Percentiles rank a stretch among this genome's conserved stretches.
phyloP scores from a whole-genome alignment of 192 early-diverging fungal species.

The Coemansia javaensis region DNA sequence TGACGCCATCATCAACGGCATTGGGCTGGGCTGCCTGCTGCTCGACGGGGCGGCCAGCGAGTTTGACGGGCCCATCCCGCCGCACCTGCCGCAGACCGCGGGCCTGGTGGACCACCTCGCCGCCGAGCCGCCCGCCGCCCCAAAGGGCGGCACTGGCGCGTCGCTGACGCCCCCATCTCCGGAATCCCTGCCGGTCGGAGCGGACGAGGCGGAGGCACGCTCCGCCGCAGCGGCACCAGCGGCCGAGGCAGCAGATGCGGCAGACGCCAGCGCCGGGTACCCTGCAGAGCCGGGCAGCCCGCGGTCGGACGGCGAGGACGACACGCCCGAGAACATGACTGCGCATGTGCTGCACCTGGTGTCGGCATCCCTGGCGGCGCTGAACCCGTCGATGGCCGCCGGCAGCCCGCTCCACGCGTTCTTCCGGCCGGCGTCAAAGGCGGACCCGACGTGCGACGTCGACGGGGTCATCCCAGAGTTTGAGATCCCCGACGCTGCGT shows the following conservation, averaged over 20 bases:
- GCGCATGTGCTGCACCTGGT: constrained; percentile 30
- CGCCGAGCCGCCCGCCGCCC: neutral
- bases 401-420: constrained; percentile 39
- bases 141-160: neutral
- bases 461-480: constrained; percentile 35
- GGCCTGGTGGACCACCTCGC: neutral
- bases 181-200: neutral
- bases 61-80: constrained; percentile 16
- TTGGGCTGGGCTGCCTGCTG: constrained; percentile 26
- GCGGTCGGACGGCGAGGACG: constrained; percentile 19
- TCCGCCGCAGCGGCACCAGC: neutral
- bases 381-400: constrained; percentile 14
- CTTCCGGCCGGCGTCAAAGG: constrained; percentile 30
- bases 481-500: constrained; percentile 30
- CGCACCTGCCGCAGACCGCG: constrained; percentile 35
- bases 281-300: neutral
- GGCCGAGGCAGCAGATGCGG: neutral
- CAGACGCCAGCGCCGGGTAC: neutral
- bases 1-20: constrained; percentile 14
- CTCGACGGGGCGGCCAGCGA: constrained; percentile 15
- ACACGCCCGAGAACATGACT: constrained; percentile 23
- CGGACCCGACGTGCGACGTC: constrained; percentile 28
- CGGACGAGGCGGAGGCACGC: neutral
- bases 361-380: constrained; percentile 22
- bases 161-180: neutral